A percentile compares a stretch with the other conserved stretches of the same genome.
Evolutionary conservation across 1,139 yeast species (phyloP).

Genomic region (Wickerhamiella pararugosa): DNA sequence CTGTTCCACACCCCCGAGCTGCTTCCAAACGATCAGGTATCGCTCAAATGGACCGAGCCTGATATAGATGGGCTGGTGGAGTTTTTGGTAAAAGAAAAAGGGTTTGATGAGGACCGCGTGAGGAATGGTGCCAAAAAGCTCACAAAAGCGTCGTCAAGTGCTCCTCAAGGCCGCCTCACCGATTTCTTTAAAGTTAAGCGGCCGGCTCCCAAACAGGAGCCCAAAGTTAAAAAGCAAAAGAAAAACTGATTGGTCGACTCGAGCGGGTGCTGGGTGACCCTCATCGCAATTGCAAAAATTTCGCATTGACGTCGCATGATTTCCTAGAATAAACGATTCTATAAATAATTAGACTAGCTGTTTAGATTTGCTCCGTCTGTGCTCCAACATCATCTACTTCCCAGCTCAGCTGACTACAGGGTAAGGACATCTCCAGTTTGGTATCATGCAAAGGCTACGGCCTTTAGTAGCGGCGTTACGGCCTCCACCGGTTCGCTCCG

Average conservation of each 20-base stretch:
- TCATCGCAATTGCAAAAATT: too few relatives aligned
- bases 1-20: conserved; percentile 76
- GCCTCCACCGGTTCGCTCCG: conserved; percentile 86
- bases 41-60: conserved; percentile 54
- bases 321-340: too few relatives aligned
- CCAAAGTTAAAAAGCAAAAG: conserved; percentile 1
- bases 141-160: conserved; percentile 66
- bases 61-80: conserved; percentile 60
- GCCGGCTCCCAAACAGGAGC: conserved; percentile 3
- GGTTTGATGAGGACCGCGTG: conserved; percentile 86
- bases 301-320: too few relatives aligned
- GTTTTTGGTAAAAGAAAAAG: conserved; percentile 60
- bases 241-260: neutral
- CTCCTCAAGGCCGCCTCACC: conserved; percentile 83
- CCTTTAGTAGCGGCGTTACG: conserved; percentile 30
- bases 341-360: too few relatives aligned
- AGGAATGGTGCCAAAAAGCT: conserved; percentile 75
- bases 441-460: too few relatives aligned
- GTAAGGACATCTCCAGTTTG: too few relatives aligned
- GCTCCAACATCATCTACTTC: too few relatives aligned
- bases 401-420: too few relatives aligned
- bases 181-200: conserved; percentile 59
- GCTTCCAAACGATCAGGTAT: conserved; percentile 36
- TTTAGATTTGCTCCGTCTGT: too few relatives aligned
- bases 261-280: too few relatives aligned